Base-by-base conservation (phyloP, 768 basidiomycete species). In the Suillus clintonianus region DNA sequence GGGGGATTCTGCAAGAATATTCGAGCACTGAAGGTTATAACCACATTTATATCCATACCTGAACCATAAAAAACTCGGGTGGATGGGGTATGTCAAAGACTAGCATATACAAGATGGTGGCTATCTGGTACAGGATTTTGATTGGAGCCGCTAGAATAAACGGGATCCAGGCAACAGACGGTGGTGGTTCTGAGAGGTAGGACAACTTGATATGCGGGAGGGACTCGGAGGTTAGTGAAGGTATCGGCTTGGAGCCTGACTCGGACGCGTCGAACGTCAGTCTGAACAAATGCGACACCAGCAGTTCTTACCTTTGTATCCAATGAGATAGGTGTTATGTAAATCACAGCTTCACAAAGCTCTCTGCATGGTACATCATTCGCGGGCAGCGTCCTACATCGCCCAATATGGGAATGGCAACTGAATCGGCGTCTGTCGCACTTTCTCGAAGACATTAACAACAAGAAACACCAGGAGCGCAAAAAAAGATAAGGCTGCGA, bases 341-440 rank as follows among this genome's bases (percentile, higher is more conserved):
- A 74, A 93, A 97, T 7, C 83, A 86, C 60, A 88, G 84, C 62
- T 89, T 85, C 45, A 93, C 90, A 72, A 99, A 92, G 72, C 92
- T 95, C 73, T 97, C 88, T 0, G 97, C 91, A 70, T 99, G 97
- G 75, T 98, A 98, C 94, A 98, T 97, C 94, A 98, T 99, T 60
- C 97, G 83, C 13, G 97, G 97, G 73, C 92, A 95, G 62, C 97
- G 85, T 2, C 97, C 97, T 54, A 99, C 88, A 79, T 99, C 97
- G 10, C 97, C 97, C 11, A 99, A 82, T 14, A 99, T 97, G 55
- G 99, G 78, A 61, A 99, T 87, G 5, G 88, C 92, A n/a, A 93
- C 91, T 4, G 93, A 87, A 17, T 67, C 3, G 77, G 75, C 19
- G 65, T 64, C 43, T 61, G 50, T 22, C n/a, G 67, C 0, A 70